Evolutionary conservation across 1,139 yeast genomes (phyloP).

Genomic region (Magnusiomyces ingens): DNA sequence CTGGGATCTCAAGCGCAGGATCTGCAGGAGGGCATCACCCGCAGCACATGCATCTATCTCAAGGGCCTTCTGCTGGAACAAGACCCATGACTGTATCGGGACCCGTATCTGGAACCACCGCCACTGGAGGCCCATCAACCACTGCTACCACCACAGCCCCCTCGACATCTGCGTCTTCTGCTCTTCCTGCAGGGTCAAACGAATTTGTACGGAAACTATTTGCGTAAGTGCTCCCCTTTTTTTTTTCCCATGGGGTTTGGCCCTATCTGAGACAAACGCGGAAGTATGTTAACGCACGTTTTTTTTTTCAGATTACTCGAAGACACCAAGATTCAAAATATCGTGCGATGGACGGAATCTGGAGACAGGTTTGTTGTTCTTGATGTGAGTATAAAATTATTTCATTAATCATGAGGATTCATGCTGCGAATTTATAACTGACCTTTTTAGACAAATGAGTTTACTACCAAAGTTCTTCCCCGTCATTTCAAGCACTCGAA

Average conservation of each 20-base stretch:
- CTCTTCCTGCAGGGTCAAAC: constrained; percentile 16
- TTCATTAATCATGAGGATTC: background rate
- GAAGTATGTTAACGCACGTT: background rate
- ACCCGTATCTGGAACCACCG: too few relatives aligned
- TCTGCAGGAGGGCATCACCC: too few relatives aligned
- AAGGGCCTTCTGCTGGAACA: too few relatives aligned
- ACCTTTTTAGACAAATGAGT: constrained; percentile 53
- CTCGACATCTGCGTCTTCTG: too few relatives aligned
- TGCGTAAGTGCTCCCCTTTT: constrained; percentile 17
- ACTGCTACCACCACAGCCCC: too few relatives aligned
- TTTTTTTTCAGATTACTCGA: constrained; percentile 65
- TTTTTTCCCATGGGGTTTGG: background rate
- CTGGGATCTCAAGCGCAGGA: too few relatives aligned
- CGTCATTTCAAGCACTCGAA: constrained; percentile 89
- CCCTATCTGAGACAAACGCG: background rate
- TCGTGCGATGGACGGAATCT: constrained; percentile 74
- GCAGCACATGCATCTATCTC: too few relatives aligned
- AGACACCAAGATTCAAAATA: constrained; percentile 60
- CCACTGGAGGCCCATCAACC: too few relatives aligned
- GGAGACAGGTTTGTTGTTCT: constrained; percentile 87
- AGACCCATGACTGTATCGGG: too few relatives aligned
- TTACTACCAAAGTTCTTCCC: constrained; percentile 79
- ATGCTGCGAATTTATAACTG: background rate
- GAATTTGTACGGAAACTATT: constrained; percentile 24
- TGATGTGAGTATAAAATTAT: constrained; percentile 37